These are phyloP conservation scores for Auriscalpium vulgare DNA, from an alignment of 768 basidiomycete genomes.

Conservation along the genomic window DNA sequence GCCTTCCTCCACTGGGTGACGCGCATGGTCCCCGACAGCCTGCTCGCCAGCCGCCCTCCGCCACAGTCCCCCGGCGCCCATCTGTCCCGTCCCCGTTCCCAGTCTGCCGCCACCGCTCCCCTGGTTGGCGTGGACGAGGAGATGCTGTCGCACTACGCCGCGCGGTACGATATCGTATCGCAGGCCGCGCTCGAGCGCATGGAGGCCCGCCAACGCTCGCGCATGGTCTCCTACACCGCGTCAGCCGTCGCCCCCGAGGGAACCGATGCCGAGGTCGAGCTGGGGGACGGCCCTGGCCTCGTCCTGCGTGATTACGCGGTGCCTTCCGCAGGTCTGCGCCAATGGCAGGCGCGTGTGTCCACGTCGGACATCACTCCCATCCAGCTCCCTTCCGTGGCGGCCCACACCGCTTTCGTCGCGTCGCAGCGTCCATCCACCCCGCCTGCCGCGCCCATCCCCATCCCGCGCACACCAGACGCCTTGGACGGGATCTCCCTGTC, in stretches of 20 bases:
- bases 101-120: not conserved
- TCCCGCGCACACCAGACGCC: not conserved
- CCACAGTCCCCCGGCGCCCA: not conserved
- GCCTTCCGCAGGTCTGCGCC: not conserved
- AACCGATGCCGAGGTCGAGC: not conserved
- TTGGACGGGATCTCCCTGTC: constrained; percentile 5
- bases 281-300: no score
- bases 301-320: no score
- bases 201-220: not conserved
- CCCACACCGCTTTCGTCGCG: not conserved
- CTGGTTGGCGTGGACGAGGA: not conserved
- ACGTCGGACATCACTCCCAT: constrained; percentile 15
- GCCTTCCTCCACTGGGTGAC: constrained; percentile 6
- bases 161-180: not conserved
- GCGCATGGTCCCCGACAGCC: not conserved
- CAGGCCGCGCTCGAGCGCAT: constrained; percentile 1
- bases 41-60: not conserved
- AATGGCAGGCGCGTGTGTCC: constrained; percentile 4
- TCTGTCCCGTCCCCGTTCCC: not conserved
- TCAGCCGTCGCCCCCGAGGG: not conserved
- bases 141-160: constrained; percentile 9
- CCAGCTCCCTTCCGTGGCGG: constrained; percentile 11
- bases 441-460: not conserved
- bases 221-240: not conserved
- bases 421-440: not conserved